Conservation (phyloP, 768 basidiomycete genomes). For the Suillus paluster region DNA sequence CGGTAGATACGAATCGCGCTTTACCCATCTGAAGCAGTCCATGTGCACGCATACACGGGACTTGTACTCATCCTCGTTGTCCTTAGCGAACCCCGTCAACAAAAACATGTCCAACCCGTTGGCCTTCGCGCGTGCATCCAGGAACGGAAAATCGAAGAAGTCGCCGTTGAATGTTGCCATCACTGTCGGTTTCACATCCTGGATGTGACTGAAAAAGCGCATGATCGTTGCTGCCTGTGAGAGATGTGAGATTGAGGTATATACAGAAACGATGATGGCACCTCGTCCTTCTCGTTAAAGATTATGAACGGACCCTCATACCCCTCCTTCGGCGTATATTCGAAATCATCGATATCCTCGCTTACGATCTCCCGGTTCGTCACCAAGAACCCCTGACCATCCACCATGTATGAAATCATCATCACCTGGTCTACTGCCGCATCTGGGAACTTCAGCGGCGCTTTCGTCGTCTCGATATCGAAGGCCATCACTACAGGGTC, state of each 20-base stretch:
- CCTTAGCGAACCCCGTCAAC: slow-evolving; percentile 91
- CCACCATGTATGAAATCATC: slow-evolving; percentile 99
- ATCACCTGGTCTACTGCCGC: slow-evolving; percentile 96
- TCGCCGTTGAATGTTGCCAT: slow-evolving; percentile 99
- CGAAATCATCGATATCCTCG: slow-evolving; percentile 98
- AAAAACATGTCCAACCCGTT: slow-evolving; percentile 97
- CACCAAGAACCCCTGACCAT: slow-evolving; percentile 96
- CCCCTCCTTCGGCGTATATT: slow-evolving; percentile 97
- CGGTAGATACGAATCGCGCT: slow-evolving; percentile 96
- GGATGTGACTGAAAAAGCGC: slow-evolving; percentile 93
- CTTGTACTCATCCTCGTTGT: slow-evolving; percentile 95
- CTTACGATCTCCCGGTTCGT: slow-evolving; percentile 97
- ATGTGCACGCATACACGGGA: slow-evolving; percentile 92
- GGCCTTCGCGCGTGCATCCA: slow-evolving; percentile 79
- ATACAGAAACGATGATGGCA: slow-evolving; percentile 32
- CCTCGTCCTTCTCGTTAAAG: slow-evolving; percentile 95
- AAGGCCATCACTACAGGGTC: slow-evolving; percentile 99
- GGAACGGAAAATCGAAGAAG: slow-evolving; percentile 98
- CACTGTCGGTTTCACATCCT: slow-evolving; percentile 92
- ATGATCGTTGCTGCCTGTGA: slow-evolving; percentile 75
- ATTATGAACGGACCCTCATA: slow-evolving; percentile 96
- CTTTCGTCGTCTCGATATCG: slow-evolving; percentile 99
- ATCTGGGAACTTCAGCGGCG: slow-evolving; percentile 99
- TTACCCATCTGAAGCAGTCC: slow-evolving; percentile 99
- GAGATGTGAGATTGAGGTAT: background rate